Conservation (phyloP, 2,329 filamentous ascomycete genomes). For the Penicillium sp. region DNA sequence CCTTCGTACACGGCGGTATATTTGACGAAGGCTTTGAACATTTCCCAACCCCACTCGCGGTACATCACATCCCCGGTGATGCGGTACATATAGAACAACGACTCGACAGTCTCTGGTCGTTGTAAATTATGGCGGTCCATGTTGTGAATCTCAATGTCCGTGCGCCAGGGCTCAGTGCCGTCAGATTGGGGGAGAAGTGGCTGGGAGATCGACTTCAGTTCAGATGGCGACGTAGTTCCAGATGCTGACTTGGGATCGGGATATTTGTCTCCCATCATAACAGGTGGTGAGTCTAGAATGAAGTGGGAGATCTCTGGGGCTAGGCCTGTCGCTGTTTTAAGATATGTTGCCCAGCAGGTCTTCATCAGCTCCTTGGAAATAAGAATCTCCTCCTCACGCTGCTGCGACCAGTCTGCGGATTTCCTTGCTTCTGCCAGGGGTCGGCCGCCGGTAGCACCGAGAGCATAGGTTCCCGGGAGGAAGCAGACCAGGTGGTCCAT, state of each 20-base stretch:
- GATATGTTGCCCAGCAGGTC: conserved; percentile 98
- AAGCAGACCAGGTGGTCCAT: conserved; percentile 99
- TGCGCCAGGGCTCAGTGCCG: conserved; percentile 61
- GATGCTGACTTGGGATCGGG: conserved; percentile 38
- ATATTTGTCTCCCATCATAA: conserved; percentile 48
- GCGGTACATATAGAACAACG: conserved; percentile 96
- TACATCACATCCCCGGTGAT: conserved; percentile 90
- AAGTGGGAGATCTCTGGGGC: conserved; percentile 95
- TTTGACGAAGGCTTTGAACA: conserved; percentile 90
- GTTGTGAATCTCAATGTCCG: conserved; percentile 78
- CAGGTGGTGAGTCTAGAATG: conserved; percentile 70
- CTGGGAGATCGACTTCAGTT: conserved; percentile 41
- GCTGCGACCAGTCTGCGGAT: conserved; percentile 70
- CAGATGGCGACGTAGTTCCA: conserved; percentile 39
- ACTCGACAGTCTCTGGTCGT: conserved; percentile 94
- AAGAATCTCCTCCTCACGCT: conserved; percentile 83
- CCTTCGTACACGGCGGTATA: conserved; percentile 78
- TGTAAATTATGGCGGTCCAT: conserved; percentile 92
- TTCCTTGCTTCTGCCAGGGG: conserved; percentile 75
- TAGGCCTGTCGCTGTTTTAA: conserved; percentile 84
- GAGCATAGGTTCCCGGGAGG: conserved; percentile 91
- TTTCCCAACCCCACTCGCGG: conserved; percentile 96
- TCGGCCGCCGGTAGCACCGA: conserved; percentile 80
- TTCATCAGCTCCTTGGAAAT: conserved; percentile 90
- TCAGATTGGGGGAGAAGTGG: conserved; percentile 37